Evolutionary conservation across 768 basidiomycete genomes (phyloP), one percentile per base, ranked within the genome.

Genomic region (Suillus plorans): DNA sequence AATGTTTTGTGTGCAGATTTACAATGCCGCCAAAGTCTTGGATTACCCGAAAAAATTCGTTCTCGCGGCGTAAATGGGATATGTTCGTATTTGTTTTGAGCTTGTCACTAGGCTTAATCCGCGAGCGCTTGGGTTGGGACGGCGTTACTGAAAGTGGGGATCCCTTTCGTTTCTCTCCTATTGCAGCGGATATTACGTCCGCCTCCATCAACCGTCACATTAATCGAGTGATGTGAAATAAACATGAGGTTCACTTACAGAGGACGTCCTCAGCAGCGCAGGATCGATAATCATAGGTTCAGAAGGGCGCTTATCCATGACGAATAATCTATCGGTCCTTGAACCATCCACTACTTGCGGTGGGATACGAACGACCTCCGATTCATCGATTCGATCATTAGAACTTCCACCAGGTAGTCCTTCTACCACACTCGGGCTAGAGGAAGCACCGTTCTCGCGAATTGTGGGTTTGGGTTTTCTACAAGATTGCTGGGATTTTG

Each of bases 21-120:
- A 84, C 77, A 49, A 94, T 85, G 1, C 93, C 94, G 8, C 89
- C 89, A 60, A 84, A 76, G 28, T 79, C 81, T 63, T 87, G 82
- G n/a, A 94, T 75, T 25, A 91, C 82, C 37, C 84, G 86, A 62
- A 87, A 72, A 57, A 95, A 74, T 74, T 95, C 94, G 66, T 90
- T 92, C 78, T 95, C 92, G 25, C 94, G 86, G 4, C 91, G 86
- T 49, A 92, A 78, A 64, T 89, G 83, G 18, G 93, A 91, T 31
- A 95, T 85, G 68, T 94, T 95, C 57, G 86, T 80, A 66, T 82
- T 84, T 36, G 77, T 65, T 37, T 76, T 73, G 8, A 61, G 63
- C 44, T 65, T 69, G 18, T 60, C 63, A 12, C 65, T 37, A n/a
- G 62, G 41, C n/a, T 28, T 31, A 36, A 60, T 62, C 20, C 60